A percentile compares a stretch with the other conserved stretches of the same genome.
These are phyloP conservation scores for Macrolepiota dolichaula DNA, from an alignment of 768 basidiomycete genomes.

Conservation along the genomic window DNA sequence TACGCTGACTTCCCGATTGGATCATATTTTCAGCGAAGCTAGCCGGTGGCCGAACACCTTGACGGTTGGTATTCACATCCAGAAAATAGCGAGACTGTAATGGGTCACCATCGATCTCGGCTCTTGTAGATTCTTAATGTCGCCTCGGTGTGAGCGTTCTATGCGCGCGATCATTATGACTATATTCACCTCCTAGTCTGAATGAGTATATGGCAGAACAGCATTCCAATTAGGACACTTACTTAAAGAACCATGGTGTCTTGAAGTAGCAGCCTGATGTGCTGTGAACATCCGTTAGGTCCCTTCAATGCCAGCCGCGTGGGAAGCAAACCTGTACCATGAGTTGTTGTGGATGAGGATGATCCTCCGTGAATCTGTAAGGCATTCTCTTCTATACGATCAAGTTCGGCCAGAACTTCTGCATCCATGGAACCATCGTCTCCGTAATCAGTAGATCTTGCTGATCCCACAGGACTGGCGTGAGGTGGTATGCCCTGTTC, in stretches of 20 bases:
- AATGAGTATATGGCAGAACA: background rate
- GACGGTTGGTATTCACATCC: background rate
- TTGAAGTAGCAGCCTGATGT: background rate
- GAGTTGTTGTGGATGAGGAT: background rate
- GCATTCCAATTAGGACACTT: background rate
- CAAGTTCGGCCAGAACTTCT: conserved; percentile 38
- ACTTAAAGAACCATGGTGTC: background rate
- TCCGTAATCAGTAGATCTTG: conserved; percentile 20
- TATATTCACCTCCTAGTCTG: conserved; percentile 4
- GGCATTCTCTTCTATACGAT: conserved; percentile 40
- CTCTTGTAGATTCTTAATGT: background rate
- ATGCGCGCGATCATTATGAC: background rate
- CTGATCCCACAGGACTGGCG: conserved; percentile 13
- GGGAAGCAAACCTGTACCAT: conserved; percentile 9
- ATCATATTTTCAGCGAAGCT: background rate
- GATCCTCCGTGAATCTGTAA: conserved; percentile 8
- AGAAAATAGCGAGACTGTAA: background rate
- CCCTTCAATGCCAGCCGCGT: background rate
- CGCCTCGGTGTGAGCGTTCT: background rate
- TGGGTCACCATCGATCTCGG: background rate
- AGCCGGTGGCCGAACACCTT: too few species aligned
- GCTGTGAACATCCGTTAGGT: background rate
- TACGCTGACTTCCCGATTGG: background rate
- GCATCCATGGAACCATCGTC: conserved; percentile 28
- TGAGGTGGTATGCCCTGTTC: background rate